Base-by-base conservation (phyloP, 495 filamentous ascomycete genomes). In the Aspergillus cavernicola region DNA sequence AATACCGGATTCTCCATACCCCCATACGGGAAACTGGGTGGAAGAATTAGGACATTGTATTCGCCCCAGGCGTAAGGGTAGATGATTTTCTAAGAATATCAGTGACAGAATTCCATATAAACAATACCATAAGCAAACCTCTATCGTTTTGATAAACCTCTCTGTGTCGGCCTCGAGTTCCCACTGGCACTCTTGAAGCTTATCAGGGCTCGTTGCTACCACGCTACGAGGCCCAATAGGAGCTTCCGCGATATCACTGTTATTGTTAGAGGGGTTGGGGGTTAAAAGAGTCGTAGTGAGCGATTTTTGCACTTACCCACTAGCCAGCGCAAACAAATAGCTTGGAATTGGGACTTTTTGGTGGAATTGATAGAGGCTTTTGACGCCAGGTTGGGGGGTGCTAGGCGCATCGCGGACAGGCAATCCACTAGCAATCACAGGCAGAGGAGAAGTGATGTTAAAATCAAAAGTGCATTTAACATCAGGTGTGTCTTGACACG, bases 1-100 rank as follows among this genome's bases (percentile, higher is more conserved):
- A 87, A 93, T 43, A 93, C 84, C 0, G 92, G 92, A 65, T 96
- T 96, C 74, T 97, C 92, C 92, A 97, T 97, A 35, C 90, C 89
- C 62, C 77, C 76, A 64, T 90, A 96, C 0, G 92, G 91, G 66
- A 97, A 97, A 59, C 87, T 91, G 2, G 90, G 86, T 2, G 92
- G 92, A 24, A 98, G 74, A 29, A 97, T 86, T 9, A 98, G 72
- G 15, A 95, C 89, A 59, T 97, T 98, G 72, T 97, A 98, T 61
- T 89, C 85, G 10, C 88, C 90, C 92, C 93, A 98, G 33, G 81
- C 81, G 62, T 97, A 97, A 9, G 87, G 86, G 57, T 87, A 93
- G 33, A 96, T 80, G 51, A 96, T 80, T 72, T 85, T 85, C 70
- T 77, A 52, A 12, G 28, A 12, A 16, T 13, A 26, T 56, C n/a